Conservation (phyloP, 1,284 basidiomycete genomes). For the Leucoagaricus sp. region DNA sequence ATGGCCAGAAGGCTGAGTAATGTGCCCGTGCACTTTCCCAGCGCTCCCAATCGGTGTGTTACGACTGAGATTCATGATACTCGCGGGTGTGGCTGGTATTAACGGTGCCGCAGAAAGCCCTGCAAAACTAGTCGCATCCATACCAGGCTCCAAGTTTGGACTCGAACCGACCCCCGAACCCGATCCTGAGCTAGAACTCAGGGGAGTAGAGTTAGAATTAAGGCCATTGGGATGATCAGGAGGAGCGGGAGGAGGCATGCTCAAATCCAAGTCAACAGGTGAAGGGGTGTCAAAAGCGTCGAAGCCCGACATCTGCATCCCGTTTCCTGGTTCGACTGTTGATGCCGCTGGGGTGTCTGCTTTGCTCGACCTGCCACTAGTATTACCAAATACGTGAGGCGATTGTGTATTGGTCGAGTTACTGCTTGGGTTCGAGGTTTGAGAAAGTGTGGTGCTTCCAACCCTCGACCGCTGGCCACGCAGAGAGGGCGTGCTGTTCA, state of each 20-base stretch:
- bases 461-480: slow-evolving; percentile 26
- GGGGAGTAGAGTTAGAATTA: neutral
- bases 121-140: slow-evolving; percentile 12
- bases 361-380: neutral
- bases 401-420: neutral
- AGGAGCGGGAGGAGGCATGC: slow-evolving; percentile 16
- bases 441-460: neutral
- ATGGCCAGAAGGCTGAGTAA: neutral
- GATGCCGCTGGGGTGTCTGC: neutral
- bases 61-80: slow-evolving; percentile 81
- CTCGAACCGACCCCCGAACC: neutral
- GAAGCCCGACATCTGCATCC: slow-evolving; percentile 10
- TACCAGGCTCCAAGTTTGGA: slow-evolving; percentile 4
- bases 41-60: slow-evolving; percentile 22
- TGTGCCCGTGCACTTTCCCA: neutral
- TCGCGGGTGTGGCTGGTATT: slow-evolving; percentile 83
- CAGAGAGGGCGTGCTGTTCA: slow-evolving; percentile 64
- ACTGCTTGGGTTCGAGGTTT: too few relatives aligned
- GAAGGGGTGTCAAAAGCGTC: slow-evolving; percentile 19
- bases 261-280: slow-evolving; percentile 19
- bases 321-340: neutral
- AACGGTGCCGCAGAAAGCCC: slow-evolving; percentile 31
- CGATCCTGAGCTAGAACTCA: neutral
- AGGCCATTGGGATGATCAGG: neutral
- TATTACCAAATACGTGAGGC: neutral